Conservation (phyloP, 2,329 filamentous ascomycete species). For the Aspergillus sp. region DNA sequence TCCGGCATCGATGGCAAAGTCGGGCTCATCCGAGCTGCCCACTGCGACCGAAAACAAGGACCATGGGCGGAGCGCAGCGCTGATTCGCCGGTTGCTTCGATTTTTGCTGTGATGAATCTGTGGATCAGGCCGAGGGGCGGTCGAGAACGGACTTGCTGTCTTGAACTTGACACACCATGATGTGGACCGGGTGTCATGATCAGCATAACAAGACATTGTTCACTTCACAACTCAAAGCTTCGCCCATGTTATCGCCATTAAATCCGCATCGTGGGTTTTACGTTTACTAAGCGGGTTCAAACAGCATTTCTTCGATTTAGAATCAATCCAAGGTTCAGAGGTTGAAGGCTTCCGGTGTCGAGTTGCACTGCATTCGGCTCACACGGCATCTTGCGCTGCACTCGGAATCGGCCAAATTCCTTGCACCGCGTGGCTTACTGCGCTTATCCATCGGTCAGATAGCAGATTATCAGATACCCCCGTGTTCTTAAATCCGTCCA, state of each 20-base stretch:
- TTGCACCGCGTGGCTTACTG: neutral
- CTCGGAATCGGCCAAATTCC: neutral
- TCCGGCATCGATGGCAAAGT: neutral
- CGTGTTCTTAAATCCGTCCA: no score
- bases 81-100: neutral
- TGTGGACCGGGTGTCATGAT: neutral
- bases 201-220: neutral
- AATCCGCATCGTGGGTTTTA: no score
- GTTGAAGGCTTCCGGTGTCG: neutral
- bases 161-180: neutral
- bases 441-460: neutral
- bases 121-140: neutral
- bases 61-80: neutral
- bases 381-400: slow-evolving; percentile 7
- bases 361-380: slow-evolving; percentile 7
- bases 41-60: neutral
- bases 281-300: no score
- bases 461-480: neutral
- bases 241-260: no score
- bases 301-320: neutral
- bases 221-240: neutral
- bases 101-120: neutral
- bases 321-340: neutral
- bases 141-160: neutral
- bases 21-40: neutral